A percentile compares a stretch with the other conserved stretches of the same genome.
Conservation (phyloP, 75 land plant genomes). For the Picea glauca region DNA sequence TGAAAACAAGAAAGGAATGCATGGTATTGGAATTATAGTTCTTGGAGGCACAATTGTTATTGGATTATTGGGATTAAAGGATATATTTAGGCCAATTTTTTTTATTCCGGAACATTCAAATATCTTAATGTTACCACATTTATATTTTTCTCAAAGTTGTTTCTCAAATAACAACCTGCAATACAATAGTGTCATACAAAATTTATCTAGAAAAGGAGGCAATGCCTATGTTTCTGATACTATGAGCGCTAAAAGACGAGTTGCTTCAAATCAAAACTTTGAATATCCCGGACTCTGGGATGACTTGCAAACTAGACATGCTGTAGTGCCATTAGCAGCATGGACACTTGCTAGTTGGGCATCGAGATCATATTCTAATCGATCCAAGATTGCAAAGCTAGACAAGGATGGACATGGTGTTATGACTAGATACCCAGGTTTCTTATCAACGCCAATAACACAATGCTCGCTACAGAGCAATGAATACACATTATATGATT, state of each 20-base stretch:
- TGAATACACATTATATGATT: too few species aligned
- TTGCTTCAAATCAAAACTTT: conserved; percentile 2
- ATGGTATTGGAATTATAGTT: conserved; percentile 75
- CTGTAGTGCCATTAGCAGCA: conserved; percentile 95
- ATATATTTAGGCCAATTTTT: conserved; percentile 12
- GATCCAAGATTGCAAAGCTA: conserved; percentile 71
- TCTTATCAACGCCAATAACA: too few species aligned
- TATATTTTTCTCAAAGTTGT: neutral
- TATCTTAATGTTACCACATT: neutral
- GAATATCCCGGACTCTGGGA: conserved; percentile 89
- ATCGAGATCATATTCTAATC: conserved; percentile 68
- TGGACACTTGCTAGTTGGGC: conserved; percentile 99
- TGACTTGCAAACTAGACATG: conserved; percentile 87
- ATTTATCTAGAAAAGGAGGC: conserved; percentile 13
- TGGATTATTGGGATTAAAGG: conserved; percentile 46
- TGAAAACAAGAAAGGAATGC: conserved; percentile 58
- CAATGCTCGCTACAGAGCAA: too few species aligned
- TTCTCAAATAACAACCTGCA: neutral
- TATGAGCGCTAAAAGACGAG: neutral
- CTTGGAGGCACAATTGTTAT: conserved; percentile 68
- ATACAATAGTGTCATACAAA: neutral
- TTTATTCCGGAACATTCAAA: conserved; percentile 1
- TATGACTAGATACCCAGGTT: too few species aligned
- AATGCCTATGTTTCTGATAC: conserved; percentile 17
- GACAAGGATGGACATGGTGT: conserved; percentile 86